A percentile compares a stretch with the other conserved stretches of the same genome.
Conservation (phyloP, 1,284 basidiomycete genomes). For the Apiotrichum brassicae region DNA sequence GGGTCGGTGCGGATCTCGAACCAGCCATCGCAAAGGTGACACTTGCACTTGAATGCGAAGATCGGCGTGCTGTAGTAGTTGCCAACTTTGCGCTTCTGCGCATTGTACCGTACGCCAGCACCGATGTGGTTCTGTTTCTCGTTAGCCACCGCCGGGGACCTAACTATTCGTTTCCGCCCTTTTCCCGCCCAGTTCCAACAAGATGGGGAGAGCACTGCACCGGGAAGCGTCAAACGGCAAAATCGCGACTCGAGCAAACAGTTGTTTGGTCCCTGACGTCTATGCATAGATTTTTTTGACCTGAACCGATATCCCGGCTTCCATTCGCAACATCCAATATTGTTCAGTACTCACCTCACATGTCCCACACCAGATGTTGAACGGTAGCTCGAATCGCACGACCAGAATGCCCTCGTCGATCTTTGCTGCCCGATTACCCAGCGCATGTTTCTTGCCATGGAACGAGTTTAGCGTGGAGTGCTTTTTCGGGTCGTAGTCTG, state of each 20-base stretch:
- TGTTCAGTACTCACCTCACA: constrained; percentile 63
- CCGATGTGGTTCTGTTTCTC: constrained; percentile 84
- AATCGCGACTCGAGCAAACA: no score
- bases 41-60: constrained; percentile 92
- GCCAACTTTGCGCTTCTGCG: constrained; percentile 95
- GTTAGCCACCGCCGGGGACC: no score
- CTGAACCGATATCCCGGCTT: no score
- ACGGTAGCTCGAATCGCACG: constrained; percentile 83
- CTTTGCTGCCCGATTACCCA: constrained; percentile 81
- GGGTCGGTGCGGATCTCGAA: constrained; percentile 98
- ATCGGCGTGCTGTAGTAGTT: constrained; percentile 92
- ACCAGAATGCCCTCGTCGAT: constrained; percentile 90
- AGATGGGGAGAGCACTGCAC: no score
- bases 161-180: no score
- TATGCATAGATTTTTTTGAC: no score
- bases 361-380: constrained; percentile 94
- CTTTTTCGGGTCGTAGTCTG: constrained; percentile 77
- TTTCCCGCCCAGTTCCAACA: no score
- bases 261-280: no score
- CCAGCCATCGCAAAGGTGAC: constrained; percentile 84
- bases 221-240: no score
- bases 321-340: constrained; percentile 93
- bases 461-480: constrained; percentile 75
- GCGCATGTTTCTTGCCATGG: constrained; percentile 75
- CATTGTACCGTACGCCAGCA: constrained; percentile 96